These are phyloP conservation scores for Heterobasidion annosum DNA, from an alignment of 1,284 basidiomycete species.

Conservation along the genomic window DNA sequence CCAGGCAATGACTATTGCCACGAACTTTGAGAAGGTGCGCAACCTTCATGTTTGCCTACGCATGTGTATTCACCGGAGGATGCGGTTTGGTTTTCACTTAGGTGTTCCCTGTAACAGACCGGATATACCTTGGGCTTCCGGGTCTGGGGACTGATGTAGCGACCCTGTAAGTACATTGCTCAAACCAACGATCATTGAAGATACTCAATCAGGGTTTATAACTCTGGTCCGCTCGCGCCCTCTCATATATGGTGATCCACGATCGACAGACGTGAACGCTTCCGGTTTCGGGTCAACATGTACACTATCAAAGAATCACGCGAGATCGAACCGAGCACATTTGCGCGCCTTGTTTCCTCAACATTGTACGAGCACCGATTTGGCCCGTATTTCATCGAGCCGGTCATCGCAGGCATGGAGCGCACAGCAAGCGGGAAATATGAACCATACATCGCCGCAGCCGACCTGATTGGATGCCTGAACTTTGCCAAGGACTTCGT, in stretches of 20 bases:
- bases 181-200: too few relatives aligned
- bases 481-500: constrained; percentile 97
- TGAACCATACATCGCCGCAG: constrained; percentile 93
- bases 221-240: too few relatives aligned
- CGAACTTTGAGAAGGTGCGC: constrained; percentile 88
- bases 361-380: constrained; percentile 98
- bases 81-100: constrained; percentile 20
- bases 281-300: constrained; percentile 96
- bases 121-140: constrained; percentile 87
- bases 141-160: constrained; percentile 92
- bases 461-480: constrained; percentile 94
- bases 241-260: too few relatives aligned
- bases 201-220: too few relatives aligned
- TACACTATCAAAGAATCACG: constrained; percentile 99
- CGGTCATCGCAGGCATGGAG: constrained; percentile 88
- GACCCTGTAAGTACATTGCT: constrained; percentile 60
- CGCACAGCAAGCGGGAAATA: constrained; percentile 66
- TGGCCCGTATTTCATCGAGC: constrained; percentile 96
- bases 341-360: constrained; percentile 92
- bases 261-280: constrained; percentile 69
- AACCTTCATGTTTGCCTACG: background rate
- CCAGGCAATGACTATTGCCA: constrained; percentile 82
- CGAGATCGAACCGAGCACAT: constrained; percentile 93
- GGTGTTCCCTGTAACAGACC: constrained; percentile 94
- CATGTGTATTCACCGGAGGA: too few relatives aligned